Percentiles rank a stretch among this genome's conserved stretches.
Conservation (phyloP, 495 filamentous ascomycete genomes). For the Penicillium paxilli region DNA sequence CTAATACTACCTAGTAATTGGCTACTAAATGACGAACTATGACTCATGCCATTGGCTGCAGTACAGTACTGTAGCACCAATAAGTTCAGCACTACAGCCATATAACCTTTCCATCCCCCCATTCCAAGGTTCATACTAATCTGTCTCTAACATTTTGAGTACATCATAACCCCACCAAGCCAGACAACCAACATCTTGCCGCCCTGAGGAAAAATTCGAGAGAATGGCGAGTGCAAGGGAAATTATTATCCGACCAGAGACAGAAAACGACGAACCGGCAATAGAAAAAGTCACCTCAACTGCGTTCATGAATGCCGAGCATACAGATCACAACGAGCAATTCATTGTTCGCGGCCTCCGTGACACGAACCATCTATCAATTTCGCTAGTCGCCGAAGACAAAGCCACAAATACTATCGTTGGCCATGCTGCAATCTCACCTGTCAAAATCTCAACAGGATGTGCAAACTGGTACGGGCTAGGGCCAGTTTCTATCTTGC, state of each 20-base stretch:
- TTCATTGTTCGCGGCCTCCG: conserved; percentile 1
- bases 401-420: background rate
- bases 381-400: conserved; percentile 4
- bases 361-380: conserved; percentile 2
- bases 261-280: background rate
- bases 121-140: too few relatives aligned
- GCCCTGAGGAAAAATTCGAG: too few relatives aligned
- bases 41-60: too few relatives aligned
- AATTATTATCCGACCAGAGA: conserved; percentile 1
- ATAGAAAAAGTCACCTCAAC: conserved; percentile 3
- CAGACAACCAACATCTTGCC: too few relatives aligned
- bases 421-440: background rate
- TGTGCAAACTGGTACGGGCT: conserved; percentile 1
- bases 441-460: background rate
- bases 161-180: too few relatives aligned
- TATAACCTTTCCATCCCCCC: too few relatives aligned
- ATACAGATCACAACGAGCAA: conserved; percentile 2
- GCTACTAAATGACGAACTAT: too few relatives aligned
- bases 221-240: background rate
- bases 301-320: conserved; percentile 3
- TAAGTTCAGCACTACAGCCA: too few relatives aligned
- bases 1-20: too few relatives aligned
- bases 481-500: background rate
- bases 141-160: too few relatives aligned
- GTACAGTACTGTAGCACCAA: too few relatives aligned